A percentile compares a stretch with the other conserved stretches of the same genome.
Conservation (phyloP, 2,329 filamentous ascomycete species). For the Phyllosticta paracitricarpa region DNA sequence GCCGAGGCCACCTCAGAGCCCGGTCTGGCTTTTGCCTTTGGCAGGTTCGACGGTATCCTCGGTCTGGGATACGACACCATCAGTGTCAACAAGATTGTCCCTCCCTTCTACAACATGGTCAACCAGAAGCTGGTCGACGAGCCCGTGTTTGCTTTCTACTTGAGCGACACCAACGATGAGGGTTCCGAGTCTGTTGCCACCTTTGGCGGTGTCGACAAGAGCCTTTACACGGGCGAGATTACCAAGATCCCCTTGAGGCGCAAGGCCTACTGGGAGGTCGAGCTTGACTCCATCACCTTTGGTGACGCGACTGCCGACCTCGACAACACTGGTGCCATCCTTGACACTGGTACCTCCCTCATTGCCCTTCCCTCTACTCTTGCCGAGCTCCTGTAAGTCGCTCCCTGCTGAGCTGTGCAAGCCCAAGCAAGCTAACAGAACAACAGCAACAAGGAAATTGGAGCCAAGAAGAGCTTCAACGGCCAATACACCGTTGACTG, state of each 20-base stretch:
- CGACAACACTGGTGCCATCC: slow-evolving; percentile 89
- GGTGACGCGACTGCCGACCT: slow-evolving; percentile 79
- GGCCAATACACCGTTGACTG: slow-evolving; percentile 96
- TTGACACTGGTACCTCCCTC: slow-evolving; percentile 96
- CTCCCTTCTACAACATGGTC: slow-evolving; percentile 94
- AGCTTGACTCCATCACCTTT: slow-evolving; percentile 83
- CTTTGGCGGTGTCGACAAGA: slow-evolving; percentile 80
- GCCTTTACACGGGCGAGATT: slow-evolving; percentile 75
- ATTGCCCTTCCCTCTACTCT: slow-evolving; percentile 87
- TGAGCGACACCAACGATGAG: slow-evolving; percentile 62
- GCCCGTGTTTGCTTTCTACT: slow-evolving; percentile 93
- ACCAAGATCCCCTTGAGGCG: slow-evolving; percentile 89
- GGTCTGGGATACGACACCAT: slow-evolving; percentile 92
- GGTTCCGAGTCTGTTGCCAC: slow-evolving; percentile 72
- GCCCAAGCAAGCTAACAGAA: not conserved
- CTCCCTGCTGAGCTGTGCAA: not conserved
- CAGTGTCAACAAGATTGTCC: slow-evolving; percentile 90
- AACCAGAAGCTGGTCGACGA: slow-evolving; percentile 84
- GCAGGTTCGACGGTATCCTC: slow-evolving; percentile 92
- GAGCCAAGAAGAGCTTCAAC: slow-evolving; percentile 94
- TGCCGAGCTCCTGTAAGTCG: slow-evolving; percentile 70
- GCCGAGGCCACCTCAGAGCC: slow-evolving; percentile 94
- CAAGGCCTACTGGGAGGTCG: slow-evolving; percentile 99
- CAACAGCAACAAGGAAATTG: slow-evolving; percentile 77
- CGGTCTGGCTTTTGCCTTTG: slow-evolving; percentile 94